Conservation (phyloP, 2,329 filamentous ascomycete genomes). For the Alternaria hordeiaustralica region DNA sequence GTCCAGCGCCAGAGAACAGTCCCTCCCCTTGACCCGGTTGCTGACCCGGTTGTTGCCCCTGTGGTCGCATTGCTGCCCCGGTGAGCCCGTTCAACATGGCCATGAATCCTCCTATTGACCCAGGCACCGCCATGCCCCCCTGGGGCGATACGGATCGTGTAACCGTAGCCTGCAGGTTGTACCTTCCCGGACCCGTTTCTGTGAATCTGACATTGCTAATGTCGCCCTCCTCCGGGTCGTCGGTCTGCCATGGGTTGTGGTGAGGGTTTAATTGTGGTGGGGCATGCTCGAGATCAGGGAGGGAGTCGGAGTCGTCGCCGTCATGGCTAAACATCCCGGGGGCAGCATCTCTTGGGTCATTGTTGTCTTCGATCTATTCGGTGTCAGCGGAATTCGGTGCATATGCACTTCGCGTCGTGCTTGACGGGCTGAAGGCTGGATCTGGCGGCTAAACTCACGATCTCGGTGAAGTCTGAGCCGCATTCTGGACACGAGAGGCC, state of each 20-base stretch:
- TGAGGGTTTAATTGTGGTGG: conserved; percentile 42
- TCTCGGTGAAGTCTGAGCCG: conserved; percentile 79
- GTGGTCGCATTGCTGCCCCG: conserved; percentile 36
- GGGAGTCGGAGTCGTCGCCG: conserved; percentile 34
- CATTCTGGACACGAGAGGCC: conserved; percentile 80
- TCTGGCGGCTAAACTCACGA: conserved; percentile 64
- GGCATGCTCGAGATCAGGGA: conserved; percentile 37
- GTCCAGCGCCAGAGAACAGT: conserved; percentile 16
- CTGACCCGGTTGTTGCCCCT: conserved; percentile 13
- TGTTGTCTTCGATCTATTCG: conserved; percentile 58
- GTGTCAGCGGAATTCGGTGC: conserved; percentile 25
- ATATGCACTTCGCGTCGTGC: conserved; percentile 3
- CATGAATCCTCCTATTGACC: conserved; percentile 51
- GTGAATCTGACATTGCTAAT: conserved; percentile 56
- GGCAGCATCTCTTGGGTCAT: conserved; percentile 65
- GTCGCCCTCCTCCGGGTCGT: conserved; percentile 58
- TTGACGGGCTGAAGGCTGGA: conserved; percentile 10
- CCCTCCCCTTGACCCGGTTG: conserved; percentile 25
- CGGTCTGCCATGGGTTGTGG: conserved; percentile 58
- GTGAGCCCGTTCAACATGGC: conserved; percentile 56
- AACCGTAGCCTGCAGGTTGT: conserved; percentile 45
- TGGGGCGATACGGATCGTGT: conserved; percentile 41
- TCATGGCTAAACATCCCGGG: conserved; percentile 30
- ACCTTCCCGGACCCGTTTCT: conserved; percentile 43
- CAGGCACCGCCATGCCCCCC: conserved; percentile 27